Conservation (phyloP, 208 protist species). For the Phytomonas sp. region DNA sequence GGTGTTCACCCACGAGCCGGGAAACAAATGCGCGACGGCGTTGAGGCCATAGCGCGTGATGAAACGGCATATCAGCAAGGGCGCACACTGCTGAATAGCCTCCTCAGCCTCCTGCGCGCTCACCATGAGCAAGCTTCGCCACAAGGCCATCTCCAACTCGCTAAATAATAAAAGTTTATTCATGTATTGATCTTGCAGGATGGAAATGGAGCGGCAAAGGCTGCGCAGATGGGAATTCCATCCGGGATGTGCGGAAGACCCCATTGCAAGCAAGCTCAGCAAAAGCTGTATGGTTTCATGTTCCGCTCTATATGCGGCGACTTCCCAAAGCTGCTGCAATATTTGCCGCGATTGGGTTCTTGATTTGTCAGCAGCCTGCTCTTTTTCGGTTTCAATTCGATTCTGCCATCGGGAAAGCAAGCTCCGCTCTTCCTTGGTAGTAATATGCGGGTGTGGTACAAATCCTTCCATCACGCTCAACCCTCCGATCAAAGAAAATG, state of each 20-base stretch:
- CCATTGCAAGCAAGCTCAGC: constrained; percentile 19
- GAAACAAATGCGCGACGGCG: constrained; percentile 30
- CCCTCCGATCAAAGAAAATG: constrained; percentile 47
- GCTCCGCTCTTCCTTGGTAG: constrained; percentile 65
- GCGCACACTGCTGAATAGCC: constrained; percentile 30
- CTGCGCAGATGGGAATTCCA: not conserved
- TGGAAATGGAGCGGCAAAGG: not conserved
- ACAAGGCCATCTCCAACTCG: constrained; percentile 51
- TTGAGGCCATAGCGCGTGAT: constrained; percentile 45
- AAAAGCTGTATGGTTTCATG: constrained; percentile 55
- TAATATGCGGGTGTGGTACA: constrained; percentile 51
- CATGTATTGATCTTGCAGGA: constrained; percentile 37
- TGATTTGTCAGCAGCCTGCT: constrained; percentile 11
- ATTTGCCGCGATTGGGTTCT: constrained; percentile 11
- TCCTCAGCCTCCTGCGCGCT: constrained; percentile 5
- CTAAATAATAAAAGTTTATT: constrained; percentile 36
- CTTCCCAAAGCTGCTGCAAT: constrained; percentile 48
- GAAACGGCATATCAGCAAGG: constrained; percentile 56
- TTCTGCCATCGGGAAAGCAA: constrained; percentile 25
- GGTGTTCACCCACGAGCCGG: constrained; percentile 44
- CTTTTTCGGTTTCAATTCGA: constrained; percentile 9
- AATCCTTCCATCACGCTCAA: constrained; percentile 31
- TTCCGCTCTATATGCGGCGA: constrained; percentile 64
- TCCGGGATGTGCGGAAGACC: constrained; percentile 1
- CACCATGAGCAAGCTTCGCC: constrained; percentile 38